Conservation (phyloP, 2,329 filamentous ascomycete genomes). For the Exophiala aquamarina region DNA sequence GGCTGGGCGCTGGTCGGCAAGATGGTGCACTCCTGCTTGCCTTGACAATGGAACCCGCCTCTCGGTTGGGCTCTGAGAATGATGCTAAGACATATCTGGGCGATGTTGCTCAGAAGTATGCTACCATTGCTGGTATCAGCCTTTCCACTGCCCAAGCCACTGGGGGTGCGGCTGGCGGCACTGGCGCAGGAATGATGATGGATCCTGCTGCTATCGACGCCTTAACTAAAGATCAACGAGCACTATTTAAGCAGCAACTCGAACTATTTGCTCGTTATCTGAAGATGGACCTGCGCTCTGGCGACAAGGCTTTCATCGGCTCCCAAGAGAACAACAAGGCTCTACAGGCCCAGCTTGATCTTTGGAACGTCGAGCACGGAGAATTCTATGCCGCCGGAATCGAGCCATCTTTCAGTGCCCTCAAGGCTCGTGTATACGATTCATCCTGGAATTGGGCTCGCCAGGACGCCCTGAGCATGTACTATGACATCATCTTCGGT, state of each 20-base stretch:
- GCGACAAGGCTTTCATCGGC: slow-evolving; percentile 86
- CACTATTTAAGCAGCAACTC: slow-evolving; percentile 96
- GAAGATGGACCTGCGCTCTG: slow-evolving; percentile 94
- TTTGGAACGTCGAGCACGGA: slow-evolving; percentile 94
- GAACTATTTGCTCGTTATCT: slow-evolving; percentile 93
- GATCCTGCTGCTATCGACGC: slow-evolving; percentile 96
- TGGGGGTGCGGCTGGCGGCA: slow-evolving; percentile 68
- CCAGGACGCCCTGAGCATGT: slow-evolving; percentile 97
- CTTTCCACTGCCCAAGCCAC: slow-evolving; percentile 71
- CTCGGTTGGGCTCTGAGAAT: slow-evolving; percentile 82
- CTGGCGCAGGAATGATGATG: slow-evolving; percentile 93
- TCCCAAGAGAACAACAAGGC: slow-evolving; percentile 83
- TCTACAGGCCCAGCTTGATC: slow-evolving; percentile 87
- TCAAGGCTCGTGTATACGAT: slow-evolving; percentile 95
- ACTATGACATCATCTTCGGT: slow-evolving; percentile 98
- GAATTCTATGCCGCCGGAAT: slow-evolving; percentile 96
- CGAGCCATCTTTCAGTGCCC: slow-evolving; percentile 85
- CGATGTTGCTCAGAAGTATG: slow-evolving; percentile 85
- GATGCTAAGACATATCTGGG: slow-evolving; percentile 94
- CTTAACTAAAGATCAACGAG: slow-evolving; percentile 92
- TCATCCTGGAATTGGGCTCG: slow-evolving; percentile 99
- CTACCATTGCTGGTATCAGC: slow-evolving; percentile 76
- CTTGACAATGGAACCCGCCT: slow-evolving; percentile 86
- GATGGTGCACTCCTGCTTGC: slow-evolving; percentile 86
- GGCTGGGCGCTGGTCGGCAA: slow-evolving; percentile 79